A percentile compares a stretch with the other conserved stretches of the same genome.
Conservation (phyloP, 257 asterid species). For the Mentha longifolia region DNA sequence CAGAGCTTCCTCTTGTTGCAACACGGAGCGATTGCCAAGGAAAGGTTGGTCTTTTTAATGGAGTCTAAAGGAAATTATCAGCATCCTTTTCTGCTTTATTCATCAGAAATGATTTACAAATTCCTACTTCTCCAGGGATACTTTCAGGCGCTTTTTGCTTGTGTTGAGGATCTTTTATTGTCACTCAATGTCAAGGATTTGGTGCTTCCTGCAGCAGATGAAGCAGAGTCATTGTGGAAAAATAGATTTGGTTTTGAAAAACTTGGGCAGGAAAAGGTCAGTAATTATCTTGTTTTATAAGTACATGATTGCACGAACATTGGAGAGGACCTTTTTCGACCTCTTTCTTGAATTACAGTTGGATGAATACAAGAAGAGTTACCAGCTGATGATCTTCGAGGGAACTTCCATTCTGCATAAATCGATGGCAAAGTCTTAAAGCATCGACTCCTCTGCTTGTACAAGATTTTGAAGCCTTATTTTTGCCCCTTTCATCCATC, state of each 20-base stretch:
- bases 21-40: constrained; percentile 64
- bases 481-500: neutral
- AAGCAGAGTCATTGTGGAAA: constrained; percentile 58
- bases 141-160: constrained; percentile 59
- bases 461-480: neutral
- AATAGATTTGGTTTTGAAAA: constrained; percentile 43
- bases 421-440: constrained; percentile 41
- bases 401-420: constrained; percentile 75
- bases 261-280: constrained; percentile 41
- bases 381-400: constrained; percentile 70
- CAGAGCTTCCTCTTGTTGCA: constrained; percentile 91
- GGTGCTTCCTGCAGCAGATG: constrained; percentile 46
- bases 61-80: neutral
- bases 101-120: neutral
- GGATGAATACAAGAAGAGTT: constrained; percentile 48
- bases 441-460: neutral
- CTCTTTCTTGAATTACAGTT: constrained; percentile 49
- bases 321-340: neutral
- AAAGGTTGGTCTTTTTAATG: constrained; percentile 49
- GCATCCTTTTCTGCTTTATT: neutral
- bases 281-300: neutral
- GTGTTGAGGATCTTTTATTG: constrained; percentile 30
- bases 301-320: neutral
- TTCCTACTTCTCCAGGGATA: constrained; percentile 60
- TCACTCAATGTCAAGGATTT: constrained; percentile 41